These are phyloP conservation scores for Pleurotus tuber-regium DNA, from an alignment of 768 basidiomycete genomes.

Conservation along the genomic window DNA sequence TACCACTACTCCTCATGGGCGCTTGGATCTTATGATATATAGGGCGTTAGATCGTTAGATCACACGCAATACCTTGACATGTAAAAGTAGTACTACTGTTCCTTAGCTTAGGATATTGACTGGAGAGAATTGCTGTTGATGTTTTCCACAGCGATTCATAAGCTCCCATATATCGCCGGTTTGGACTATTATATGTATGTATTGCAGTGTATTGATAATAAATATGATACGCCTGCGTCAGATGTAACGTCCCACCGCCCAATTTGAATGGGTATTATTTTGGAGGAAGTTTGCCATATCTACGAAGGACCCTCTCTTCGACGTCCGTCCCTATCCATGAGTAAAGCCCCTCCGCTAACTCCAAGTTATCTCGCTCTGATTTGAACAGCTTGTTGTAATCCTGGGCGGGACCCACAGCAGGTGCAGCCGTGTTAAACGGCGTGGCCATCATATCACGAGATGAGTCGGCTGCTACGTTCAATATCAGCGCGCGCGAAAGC, in stretches of 20 bases:
- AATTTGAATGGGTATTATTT: no score
- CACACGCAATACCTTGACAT: no score
- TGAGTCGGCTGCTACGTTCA: slow-evolving; percentile 66
- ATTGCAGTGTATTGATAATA: slow-evolving; percentile 17
- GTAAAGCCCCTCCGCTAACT: slow-evolving; percentile 86
- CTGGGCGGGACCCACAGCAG: slow-evolving; percentile 60
- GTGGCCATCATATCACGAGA: slow-evolving; percentile 71
- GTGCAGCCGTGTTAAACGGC: slow-evolving; percentile 57
- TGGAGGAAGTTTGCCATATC: slow-evolving; percentile 63
- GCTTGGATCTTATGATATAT: slow-evolving; percentile 12
- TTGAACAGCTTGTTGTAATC: slow-evolving; percentile 91
- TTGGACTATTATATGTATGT: slow-evolving; percentile 10
- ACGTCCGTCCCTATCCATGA: slow-evolving; percentile 80
- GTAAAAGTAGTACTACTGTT: no score
- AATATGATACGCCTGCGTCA: slow-evolving; percentile 8
- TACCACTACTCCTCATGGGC: slow-evolving; percentile 8
- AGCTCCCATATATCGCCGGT: slow-evolving; percentile 1
- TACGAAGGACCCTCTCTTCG: slow-evolving; percentile 73
- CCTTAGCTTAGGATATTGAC: no score
- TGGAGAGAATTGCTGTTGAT: no score
- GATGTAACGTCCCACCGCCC: no score
- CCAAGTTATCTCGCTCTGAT: slow-evolving; percentile 88
- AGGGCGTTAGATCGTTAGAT: no score
- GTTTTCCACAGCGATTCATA: no score
- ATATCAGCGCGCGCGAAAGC: slow-evolving; percentile 4